Conservation (phyloP, 176 grass and related monocot species). For the Musa itinerans region DNA sequence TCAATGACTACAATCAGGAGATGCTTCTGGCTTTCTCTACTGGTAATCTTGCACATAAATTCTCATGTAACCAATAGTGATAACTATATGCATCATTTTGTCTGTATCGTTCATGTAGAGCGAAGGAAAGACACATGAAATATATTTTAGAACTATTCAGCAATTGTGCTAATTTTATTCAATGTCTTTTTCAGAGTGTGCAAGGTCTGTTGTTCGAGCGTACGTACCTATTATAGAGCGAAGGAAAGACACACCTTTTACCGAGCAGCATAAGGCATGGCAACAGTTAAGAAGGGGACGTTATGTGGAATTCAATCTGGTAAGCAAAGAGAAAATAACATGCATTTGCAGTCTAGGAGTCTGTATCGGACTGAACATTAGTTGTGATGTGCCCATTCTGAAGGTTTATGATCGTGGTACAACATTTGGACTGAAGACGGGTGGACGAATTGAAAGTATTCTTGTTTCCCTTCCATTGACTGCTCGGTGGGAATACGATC, state of each 20-base stretch:
- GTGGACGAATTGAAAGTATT: constrained; percentile 95
- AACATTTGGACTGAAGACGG: constrained; percentile 94
- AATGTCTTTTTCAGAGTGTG: constrained; percentile 43
- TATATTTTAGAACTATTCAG: too few species aligned
- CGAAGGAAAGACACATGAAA: too few species aligned
- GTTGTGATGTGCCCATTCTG: not conserved
- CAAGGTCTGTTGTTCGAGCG: constrained; percentile 79
- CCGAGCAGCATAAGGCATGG: constrained; percentile 85
- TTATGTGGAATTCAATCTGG: constrained; percentile 97
- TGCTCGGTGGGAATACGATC: constrained; percentile 85
- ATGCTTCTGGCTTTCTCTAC: constrained; percentile 88
- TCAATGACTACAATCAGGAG: constrained; percentile 94
- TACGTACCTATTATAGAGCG: constrained; percentile 87
- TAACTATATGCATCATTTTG: not conserved
- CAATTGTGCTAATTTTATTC: not conserved
- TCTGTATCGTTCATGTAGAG: not conserved
- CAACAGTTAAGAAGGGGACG: constrained; percentile 89
- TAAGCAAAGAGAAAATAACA: constrained; percentile 10
- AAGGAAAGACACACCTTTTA: constrained; percentile 81
- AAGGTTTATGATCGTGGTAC: constrained; percentile 97
- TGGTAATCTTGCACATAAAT: constrained; percentile 31
- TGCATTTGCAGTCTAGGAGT: not conserved
- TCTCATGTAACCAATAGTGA: not conserved
- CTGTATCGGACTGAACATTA: too few species aligned
- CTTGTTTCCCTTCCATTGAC: constrained; percentile 85